Conservation (phyloP, 2,329 filamentous ascomycete species). For the Orbilia brochopaga region DNA sequence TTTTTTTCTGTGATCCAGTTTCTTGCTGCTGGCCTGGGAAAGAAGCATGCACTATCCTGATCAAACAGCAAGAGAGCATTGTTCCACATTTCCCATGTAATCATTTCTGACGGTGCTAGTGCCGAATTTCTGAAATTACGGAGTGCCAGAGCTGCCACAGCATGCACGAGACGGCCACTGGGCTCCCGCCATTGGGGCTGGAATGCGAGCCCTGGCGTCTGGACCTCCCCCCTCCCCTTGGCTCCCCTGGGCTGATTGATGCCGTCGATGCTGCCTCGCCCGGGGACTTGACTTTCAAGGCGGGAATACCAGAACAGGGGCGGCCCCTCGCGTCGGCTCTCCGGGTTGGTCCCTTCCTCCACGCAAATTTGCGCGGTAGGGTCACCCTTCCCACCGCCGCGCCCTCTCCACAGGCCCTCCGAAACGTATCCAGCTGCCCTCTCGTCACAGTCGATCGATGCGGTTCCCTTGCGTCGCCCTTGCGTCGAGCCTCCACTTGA, state of each 20-base stretch:
- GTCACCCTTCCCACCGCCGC: conserved; percentile 38
- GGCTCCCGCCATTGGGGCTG: conserved; percentile 47
- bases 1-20: conserved; percentile 49
- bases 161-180: conserved; percentile 42
- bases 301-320: conserved; percentile 10
- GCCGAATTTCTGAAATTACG: conserved; percentile 50
- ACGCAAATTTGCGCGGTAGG: conserved; percentile 48
- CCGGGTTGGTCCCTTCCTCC: conserved; percentile 33
- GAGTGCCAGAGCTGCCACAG: conserved; percentile 49
- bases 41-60: conserved; percentile 51
- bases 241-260: not conserved
- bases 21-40: conserved; percentile 49
- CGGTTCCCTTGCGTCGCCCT: conserved; percentile 10
- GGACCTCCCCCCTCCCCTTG: not conserved
- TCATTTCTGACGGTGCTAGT: conserved; percentile 50
- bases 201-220: conserved; percentile 22
- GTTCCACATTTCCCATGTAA: conserved; percentile 50
- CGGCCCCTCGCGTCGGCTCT: not conserved
- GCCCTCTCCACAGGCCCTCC: conserved; percentile 24
- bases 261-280: conserved; percentile 25
- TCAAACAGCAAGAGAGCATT: conserved; percentile 39
- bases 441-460: conserved; percentile 3
- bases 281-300: conserved; percentile 36
- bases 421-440: conserved; percentile 26
- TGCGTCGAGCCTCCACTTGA: not conserved